These are phyloP conservation scores for Syncephalis fuscata DNA, from an alignment of 371 early-diverging fungal species.

Conservation along the genomic window DNA sequence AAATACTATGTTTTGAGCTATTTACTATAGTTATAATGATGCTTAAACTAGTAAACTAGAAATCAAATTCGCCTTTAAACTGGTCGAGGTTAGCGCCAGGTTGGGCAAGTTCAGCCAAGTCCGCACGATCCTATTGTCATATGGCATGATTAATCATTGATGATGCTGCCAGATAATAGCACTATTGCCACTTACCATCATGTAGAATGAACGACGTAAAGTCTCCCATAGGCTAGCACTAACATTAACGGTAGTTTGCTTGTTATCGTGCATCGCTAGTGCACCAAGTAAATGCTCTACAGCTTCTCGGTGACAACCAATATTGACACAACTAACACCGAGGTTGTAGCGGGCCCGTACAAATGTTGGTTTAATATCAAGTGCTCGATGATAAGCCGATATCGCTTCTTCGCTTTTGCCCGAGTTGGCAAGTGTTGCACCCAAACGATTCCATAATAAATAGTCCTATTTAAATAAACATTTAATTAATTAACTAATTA, in stretches of 20 bases:
- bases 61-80: conserved; percentile 41
- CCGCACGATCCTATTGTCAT: neutral
- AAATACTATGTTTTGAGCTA: no score
- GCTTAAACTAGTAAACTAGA: conserved; percentile 15
- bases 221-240: conserved; percentile 45
- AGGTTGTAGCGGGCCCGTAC: conserved; percentile 92
- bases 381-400: conserved; percentile 81
- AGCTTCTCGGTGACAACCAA: conserved; percentile 76
- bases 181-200: conserved; percentile 25
- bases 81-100: conserved; percentile 37
- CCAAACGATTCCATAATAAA: conserved; percentile 89
- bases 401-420: conserved; percentile 61
- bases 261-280: conserved; percentile 41
- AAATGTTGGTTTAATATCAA: conserved; percentile 88
- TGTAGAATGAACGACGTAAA: conserved; percentile 35
- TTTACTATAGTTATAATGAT: no score
- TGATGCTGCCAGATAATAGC: no score
- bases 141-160: no score
- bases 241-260: conserved; percentile 31
- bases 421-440: conserved; percentile 89
- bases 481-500: no score
- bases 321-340: conserved; percentile 79
- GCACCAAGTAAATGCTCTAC: conserved; percentile 82
- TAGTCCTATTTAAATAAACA: conserved; percentile 63
- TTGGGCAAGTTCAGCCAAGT: conserved; percentile 32